A percentile compares a stretch with the other conserved stretches of the same genome.
Evolutionary conservation across 228 moss, liverwort and hornwort genomes (phyloP).

Genomic region (Sphagnum fallax): DNA sequence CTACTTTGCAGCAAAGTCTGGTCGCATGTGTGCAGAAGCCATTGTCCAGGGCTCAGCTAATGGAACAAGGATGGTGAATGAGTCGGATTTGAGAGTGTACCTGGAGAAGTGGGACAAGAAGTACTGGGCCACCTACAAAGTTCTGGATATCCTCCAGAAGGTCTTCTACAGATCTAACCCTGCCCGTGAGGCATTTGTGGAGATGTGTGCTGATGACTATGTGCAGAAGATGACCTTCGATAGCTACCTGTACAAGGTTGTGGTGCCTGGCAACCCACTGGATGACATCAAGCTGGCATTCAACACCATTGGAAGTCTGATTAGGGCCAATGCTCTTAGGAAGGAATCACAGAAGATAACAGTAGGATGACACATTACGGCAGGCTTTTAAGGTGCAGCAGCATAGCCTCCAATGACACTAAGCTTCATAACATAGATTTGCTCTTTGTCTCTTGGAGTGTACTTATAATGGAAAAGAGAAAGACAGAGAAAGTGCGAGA

Average conservation of each 20-base stretch:
- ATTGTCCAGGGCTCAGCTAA: conserved; percentile 79
- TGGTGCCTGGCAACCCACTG: conserved; percentile 92
- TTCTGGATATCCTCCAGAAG: conserved; percentile 94
- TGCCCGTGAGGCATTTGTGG: conserved; percentile 93
- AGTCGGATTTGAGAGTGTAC: conserved; percentile 72
- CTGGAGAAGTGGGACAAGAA: conserved; percentile 98
- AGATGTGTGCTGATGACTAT: conserved; percentile 94
- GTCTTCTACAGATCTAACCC: conserved; percentile 95
- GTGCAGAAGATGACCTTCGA: conserved; percentile 99
- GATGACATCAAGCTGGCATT: conserved; percentile 94
- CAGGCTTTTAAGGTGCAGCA: too few species aligned
- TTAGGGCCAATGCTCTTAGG: conserved; percentile 84
- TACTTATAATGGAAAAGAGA: too few species aligned
- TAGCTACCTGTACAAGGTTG: conserved; percentile 94
- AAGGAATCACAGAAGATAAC: conserved; percentile 62
- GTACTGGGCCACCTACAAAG: conserved; percentile 99
- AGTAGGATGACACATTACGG: conserved; percentile 2
- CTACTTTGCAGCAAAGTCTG: conserved; percentile 96
- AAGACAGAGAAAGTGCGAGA: too few species aligned
- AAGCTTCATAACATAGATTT: too few species aligned
- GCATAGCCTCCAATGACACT: too few species aligned
- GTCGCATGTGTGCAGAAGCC: conserved; percentile 96
- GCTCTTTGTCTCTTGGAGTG: too few species aligned
- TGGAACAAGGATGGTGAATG: conserved; percentile 83
- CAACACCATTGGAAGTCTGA: conserved; percentile 85